These are phyloP conservation scores for Botryosphaeria dothidea DNA, from an alignment of 2,329 filamentous ascomycete genomes.

Conservation along the genomic window DNA sequence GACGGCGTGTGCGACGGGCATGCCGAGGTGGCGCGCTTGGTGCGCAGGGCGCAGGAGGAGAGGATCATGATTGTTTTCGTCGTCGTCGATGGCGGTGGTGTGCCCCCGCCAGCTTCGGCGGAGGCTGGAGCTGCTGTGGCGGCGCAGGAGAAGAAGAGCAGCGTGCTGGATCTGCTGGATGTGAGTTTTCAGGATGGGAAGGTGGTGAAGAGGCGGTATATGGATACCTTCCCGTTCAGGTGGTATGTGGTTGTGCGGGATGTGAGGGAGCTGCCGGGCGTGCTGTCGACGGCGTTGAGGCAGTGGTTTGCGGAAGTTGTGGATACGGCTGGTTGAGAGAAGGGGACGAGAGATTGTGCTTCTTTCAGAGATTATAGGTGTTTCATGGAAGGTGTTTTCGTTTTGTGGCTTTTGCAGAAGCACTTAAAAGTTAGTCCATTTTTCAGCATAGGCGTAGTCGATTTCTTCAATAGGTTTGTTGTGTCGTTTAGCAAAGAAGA, in stretches of 20 bases:
- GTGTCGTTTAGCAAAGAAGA: neutral
- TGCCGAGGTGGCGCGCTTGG: constrained; percentile 75
- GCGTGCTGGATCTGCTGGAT: constrained; percentile 85
- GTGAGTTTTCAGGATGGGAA: constrained; percentile 75
- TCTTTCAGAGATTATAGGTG: neutral
- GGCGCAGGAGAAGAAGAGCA: constrained; percentile 50
- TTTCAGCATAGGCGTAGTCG: neutral
- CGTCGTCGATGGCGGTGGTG: constrained; percentile 72
- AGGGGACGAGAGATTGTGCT: neutral
- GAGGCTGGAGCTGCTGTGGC: constrained; percentile 6
- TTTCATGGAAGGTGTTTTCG: neutral
- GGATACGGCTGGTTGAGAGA: constrained; percentile 29
- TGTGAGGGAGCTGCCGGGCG: constrained; percentile 84
- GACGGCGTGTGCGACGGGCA: constrained; percentile 94
- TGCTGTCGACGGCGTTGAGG: constrained; percentile 82
- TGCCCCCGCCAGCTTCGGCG: constrained; percentile 17
- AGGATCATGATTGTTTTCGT: constrained; percentile 98
- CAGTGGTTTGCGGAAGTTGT: constrained; percentile 89
- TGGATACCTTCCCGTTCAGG: constrained; percentile 94
- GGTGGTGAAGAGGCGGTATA: constrained; percentile 83
- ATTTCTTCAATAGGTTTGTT: neutral
- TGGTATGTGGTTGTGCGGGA: constrained; percentile 96
- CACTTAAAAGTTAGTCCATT: neutral
- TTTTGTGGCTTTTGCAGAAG: neutral
- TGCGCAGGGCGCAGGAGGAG: constrained; percentile 87